Evolutionary conservation across 768 basidiomycete species (phyloP), one percentile per base, ranked within the genome.

Genomic region (Podaxis sp.): DNA sequence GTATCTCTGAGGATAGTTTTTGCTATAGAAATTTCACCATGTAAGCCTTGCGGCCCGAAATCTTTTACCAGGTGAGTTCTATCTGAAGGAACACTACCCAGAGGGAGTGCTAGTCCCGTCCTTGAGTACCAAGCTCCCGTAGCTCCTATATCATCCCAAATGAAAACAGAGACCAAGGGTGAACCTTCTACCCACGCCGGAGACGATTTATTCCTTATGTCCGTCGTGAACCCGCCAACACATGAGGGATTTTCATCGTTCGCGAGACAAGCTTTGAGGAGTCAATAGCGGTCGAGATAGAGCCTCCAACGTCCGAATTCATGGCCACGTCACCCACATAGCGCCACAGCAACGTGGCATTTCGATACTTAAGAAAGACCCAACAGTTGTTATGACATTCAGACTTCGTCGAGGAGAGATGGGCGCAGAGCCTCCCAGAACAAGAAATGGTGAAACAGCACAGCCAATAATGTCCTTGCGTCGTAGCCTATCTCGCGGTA

Each of bases 1-100:
- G 14, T 13, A n/a, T 40, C 10, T 40, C 11, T 14, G 5, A 40
- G 4, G 38, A 40, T n/a, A 40, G 16, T 1, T 14, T 40, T 40
- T 13, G 2, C 13, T 6, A 40, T n/a, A 18, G 18, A 18, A 44
- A 16, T 21, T 7, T 18, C 42, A 18, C 42, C 42, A 9, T 14
- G 16, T 32, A n/a, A 4, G 70, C 80, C 28, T 84, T 32, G 32
- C 7, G 32, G 32, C 32, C 7, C 1, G 32, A 82, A 84, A 66
- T 68, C 27, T 32, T 48, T 21, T 18, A 35, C 18, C 47, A 46
- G 21, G 18, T 7, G 47, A 21, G 50, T 13, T 32, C 36, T 36
- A 57, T 57, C 56, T 48, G 28, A 14, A 32, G 32, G 46, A 57
- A 57, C 42, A 3, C 3, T 4, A 57, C 42, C 40, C 6, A 23